Evolutionary conservation across 192 early-diverging fungal genomes (phyloP), one percentile per base, ranked within the genome.

Genomic region (Backusella tarrabulga): DNA sequence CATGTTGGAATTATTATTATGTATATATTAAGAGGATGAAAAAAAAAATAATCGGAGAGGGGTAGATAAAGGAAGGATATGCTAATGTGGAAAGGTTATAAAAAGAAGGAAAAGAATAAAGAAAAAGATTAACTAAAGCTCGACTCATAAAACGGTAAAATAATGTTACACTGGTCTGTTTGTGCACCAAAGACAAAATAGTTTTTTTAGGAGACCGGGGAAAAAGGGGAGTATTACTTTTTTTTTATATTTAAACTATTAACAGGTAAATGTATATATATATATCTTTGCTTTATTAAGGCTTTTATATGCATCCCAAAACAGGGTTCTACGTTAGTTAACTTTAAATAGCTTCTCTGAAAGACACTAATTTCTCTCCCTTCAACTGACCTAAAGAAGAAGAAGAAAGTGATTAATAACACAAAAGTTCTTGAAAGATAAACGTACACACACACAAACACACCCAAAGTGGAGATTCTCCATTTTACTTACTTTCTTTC

Each of bases 401-500:
- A 71, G n/a, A 34, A 50, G 38, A 41, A 36, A 26, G 15, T 32
- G 2, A 17, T 44, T 36, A 34, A 44, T 52, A 63, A 67, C 29
- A 46, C 26, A 17, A 21, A 23, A 44, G 42, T 44, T 14, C 12
- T 44, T 44, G 4, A 44, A 44, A 44, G 42, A 44, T 40, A 11
- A 40, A 40, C 38, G 38, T 11, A 11, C 63, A 32, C 42, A 44
- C 14, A 4, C 15, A 44, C 42, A 44, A 17, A 44, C 42, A 17
- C 42, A 44, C 42, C 12, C 52, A 32, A 40, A 40, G 38, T 40
- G 9, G 38, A 63, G 2, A 11, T 1, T 12, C 9, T 3, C 21
- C 23, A n/a, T 35, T 19, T 60, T 56, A 85, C 90, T 77, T 88
- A 91, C 85, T 89, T 23, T 92, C 91, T 76, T 88, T 87, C 74